phyloP scores from a whole-genome alignment of 805 yeast species.

The Barnettozyma vustinii region DNA sequence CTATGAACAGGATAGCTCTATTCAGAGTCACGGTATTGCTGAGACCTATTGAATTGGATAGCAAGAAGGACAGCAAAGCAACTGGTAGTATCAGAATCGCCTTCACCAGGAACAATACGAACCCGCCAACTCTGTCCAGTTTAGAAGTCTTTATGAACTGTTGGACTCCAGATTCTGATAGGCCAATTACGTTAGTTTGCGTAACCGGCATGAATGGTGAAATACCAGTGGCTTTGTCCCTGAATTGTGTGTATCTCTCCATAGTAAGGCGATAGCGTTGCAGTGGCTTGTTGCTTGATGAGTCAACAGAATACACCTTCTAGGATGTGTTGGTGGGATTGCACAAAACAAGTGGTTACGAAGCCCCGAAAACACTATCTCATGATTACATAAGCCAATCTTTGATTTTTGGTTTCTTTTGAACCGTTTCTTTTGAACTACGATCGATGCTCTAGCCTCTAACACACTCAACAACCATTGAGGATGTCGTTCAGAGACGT shows the following conservation, averaged over 20 bases:
- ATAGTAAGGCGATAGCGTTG: slow-evolving; percentile 28
- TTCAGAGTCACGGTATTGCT: neutral
- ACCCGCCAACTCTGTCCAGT: slow-evolving; percentile 13
- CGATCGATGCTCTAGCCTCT: neutral
- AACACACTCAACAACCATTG: neutral
- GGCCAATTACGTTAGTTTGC: slow-evolving; percentile 21
- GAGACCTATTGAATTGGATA: slow-evolving; percentile 5
- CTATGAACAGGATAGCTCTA: slow-evolving; percentile 15
- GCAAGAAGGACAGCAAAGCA: slow-evolving; percentile 19
- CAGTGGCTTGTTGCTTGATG: neutral
- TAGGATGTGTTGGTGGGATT: no score
- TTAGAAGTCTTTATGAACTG: slow-evolving; percentile 2
- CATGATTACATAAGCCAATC: neutral
- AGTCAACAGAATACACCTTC: no score
- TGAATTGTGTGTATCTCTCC: slow-evolving; percentile 81
- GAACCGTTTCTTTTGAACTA: no score
- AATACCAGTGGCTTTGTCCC: slow-evolving; percentile 92
- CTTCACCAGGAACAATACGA: slow-evolving; percentile 21
- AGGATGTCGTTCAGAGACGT: slow-evolving; percentile 67
- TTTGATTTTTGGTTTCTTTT: neutral
- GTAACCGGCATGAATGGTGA: slow-evolving; percentile 73
- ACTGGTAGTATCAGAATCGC: slow-evolving; percentile 18
- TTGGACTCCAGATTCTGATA: slow-evolving; percentile 5
- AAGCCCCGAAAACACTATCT: neutral
- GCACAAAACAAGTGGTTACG: neutral